phyloP scores from a whole-genome alignment of 2,329 filamentous ascomycete genomes.

The Paecilomyces niveus region DNA sequence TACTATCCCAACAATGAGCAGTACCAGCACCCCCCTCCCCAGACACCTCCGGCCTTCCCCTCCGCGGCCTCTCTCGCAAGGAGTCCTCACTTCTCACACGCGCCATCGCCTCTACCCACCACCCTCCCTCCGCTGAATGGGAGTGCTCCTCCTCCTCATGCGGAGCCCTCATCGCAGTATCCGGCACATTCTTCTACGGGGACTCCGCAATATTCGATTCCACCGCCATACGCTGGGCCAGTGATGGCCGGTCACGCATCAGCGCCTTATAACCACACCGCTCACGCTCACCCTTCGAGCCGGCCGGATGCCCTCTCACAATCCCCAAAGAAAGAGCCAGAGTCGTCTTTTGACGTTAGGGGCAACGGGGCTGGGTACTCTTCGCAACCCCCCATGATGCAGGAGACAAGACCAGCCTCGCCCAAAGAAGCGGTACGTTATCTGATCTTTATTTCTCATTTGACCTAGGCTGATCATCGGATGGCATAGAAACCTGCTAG shows the following conservation, averaged over 20 bases:
- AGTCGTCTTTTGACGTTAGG: constrained; percentile 24
- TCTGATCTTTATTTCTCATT: background rate
- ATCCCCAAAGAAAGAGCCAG: constrained; percentile 35
- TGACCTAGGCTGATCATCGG: constrained; percentile 11
- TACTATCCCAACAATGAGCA: constrained; percentile 38
- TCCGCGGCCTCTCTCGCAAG: constrained; percentile 26
- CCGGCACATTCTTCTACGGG: constrained; percentile 24
- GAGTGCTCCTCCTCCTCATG: constrained; percentile 19
- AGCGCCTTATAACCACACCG: constrained; percentile 29
- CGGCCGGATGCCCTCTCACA: constrained; percentile 31
- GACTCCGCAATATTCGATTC: constrained; percentile 24
- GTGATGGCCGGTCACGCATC: constrained; percentile 28
- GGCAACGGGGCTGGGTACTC: constrained; percentile 24
- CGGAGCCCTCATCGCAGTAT: constrained; percentile 29
- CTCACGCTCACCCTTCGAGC: constrained; percentile 36
- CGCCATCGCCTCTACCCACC: constrained; percentile 32
- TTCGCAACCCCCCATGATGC: constrained; percentile 24
- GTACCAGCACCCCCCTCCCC: constrained; percentile 34
- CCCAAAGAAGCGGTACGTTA: constrained; percentile 35
- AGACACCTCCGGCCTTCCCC: constrained; percentile 35
- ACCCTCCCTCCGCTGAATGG: constrained; percentile 36
- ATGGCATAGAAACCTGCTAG: constrained; percentile 59
- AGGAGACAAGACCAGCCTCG: constrained; percentile 25
- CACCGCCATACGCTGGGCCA: constrained; percentile 28
- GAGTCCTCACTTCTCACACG: constrained; percentile 36